Conservation (phyloP, 371 early-diverging fungal species). For the Circinella umbellata region DNA sequence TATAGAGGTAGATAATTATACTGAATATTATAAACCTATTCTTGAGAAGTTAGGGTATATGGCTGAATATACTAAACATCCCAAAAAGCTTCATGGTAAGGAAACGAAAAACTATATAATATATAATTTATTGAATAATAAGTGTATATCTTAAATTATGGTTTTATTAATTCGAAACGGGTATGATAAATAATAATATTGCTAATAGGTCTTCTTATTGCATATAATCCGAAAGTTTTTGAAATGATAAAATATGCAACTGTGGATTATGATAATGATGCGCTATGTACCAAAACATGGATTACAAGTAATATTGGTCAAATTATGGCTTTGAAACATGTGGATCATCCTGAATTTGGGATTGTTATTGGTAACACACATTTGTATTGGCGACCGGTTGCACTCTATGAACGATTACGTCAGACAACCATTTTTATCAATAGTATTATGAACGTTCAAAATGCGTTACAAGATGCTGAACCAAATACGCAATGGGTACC, state of each 20-base stretch:
- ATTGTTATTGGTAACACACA: conserved; percentile 48
- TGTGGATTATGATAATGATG: conserved; percentile 54
- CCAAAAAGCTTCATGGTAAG: conserved; percentile 47
- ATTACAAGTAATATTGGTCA: conserved; percentile 60
- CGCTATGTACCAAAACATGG: conserved; percentile 45
- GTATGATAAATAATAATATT: not conserved
- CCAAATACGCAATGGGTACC: conserved; percentile 26
- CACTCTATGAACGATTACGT: conserved; percentile 60
- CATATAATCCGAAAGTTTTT: conserved; percentile 37
- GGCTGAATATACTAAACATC: conserved; percentile 33
- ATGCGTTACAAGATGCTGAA: conserved; percentile 3
- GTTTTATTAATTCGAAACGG: not conserved
- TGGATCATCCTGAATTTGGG: conserved; percentile 21
- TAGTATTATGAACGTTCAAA: conserved; percentile 26
- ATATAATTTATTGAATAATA: not conserved
- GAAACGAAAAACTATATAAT: not conserved
- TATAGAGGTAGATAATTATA: conserved; percentile 49
- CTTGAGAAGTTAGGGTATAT: conserved; percentile 40
- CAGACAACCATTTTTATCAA: conserved; percentile 46
- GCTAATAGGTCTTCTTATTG: conserved; percentile 36
- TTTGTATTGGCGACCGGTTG: conserved; percentile 63
- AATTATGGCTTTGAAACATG: conserved; percentile 37
- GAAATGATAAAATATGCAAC: conserved; percentile 35
- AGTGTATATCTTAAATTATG: no score
- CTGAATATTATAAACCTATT: conserved; percentile 32